phyloP scores from a whole-genome alignment of 495 filamentous ascomycete species.

The Penicillium antarcticum region DNA sequence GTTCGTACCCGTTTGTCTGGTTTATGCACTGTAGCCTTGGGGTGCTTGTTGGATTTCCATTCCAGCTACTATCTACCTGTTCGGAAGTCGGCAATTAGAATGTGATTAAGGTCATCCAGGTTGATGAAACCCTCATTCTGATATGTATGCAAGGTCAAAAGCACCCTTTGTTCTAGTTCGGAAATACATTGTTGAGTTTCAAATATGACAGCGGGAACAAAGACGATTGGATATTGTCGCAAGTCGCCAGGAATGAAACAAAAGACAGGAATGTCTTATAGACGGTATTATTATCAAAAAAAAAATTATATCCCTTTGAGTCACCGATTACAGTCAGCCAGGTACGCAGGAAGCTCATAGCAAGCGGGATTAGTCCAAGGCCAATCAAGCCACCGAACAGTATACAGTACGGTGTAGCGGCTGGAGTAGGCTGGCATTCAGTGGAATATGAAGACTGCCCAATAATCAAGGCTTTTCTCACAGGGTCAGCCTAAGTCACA shows the following conservation, averaged over 20 bases:
- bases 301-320: background rate
- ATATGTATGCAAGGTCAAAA: background rate
- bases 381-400: background rate
- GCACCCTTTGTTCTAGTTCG: no score
- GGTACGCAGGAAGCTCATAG: background rate
- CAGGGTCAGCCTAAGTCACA: background rate
- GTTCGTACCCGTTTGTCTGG: background rate
- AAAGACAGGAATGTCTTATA: no score
- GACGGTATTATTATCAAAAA: no score
- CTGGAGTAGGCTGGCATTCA: background rate
- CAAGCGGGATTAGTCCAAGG: background rate
- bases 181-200: no score
- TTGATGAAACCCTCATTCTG: background rate
- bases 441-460: background rate
- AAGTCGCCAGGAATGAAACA: background rate
- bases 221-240: background rate
- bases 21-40: background rate
- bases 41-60: background rate
- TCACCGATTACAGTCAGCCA: conserved; percentile 1
- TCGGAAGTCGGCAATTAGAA: background rate
- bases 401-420: background rate
- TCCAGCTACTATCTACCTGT: background rate
- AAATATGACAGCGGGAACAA: no score
- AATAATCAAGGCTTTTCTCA: background rate
- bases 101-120: background rate